phyloP scores from a whole-genome alignment of 164 flowering plant genomes.

The Piper betle region DNA sequence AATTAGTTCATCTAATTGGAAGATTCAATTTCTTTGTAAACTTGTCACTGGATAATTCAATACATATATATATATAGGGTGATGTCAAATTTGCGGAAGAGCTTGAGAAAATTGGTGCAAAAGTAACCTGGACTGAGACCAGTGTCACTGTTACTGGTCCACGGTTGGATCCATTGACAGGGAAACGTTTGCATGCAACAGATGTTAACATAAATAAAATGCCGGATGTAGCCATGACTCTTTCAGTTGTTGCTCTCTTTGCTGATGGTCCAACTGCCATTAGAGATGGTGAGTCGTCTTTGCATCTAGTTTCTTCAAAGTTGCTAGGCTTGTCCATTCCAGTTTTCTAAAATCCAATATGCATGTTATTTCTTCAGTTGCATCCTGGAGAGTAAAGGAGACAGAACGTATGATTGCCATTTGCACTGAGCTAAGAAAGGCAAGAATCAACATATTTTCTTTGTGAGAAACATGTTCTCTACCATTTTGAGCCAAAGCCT shows the following conservation, averaged over 20 bases:
- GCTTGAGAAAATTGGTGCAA: slow-evolving; percentile 92
- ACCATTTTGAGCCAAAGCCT: neutral
- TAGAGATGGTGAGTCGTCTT: slow-evolving; percentile 61
- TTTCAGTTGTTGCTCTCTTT: slow-evolving; percentile 93
- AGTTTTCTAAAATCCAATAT: no score
- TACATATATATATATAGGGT: slow-evolving; percentile 35
- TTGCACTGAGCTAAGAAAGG: slow-evolving; percentile 98
- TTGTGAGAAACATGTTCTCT: neutral
- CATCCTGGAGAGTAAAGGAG: slow-evolving; percentile 99
- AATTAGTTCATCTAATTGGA: neutral
- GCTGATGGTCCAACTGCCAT: slow-evolving; percentile 96
- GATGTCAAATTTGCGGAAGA: slow-evolving; percentile 99
- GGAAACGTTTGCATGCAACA: slow-evolving; percentile 58
- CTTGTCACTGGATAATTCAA: neutral
- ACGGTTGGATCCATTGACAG: slow-evolving; percentile 38
- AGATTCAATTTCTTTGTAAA: neutral
- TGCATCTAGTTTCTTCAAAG: neutral
- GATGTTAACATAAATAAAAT: slow-evolving; percentile 99
- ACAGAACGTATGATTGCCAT: slow-evolving; percentile 97
- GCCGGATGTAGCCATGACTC: slow-evolving; percentile 99
- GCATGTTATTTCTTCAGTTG: slow-evolving; percentile 34
- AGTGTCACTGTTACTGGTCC: slow-evolving; percentile 96
- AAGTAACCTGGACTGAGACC: slow-evolving; percentile 91
- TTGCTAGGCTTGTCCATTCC: no score
- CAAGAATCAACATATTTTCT: slow-evolving; percentile 13